Evolutionary conservation across 2,329 filamentous ascomycete genomes (phyloP), one percentile per base, ranked within the genome.

Genomic region (Apiospora koreana): DNA sequence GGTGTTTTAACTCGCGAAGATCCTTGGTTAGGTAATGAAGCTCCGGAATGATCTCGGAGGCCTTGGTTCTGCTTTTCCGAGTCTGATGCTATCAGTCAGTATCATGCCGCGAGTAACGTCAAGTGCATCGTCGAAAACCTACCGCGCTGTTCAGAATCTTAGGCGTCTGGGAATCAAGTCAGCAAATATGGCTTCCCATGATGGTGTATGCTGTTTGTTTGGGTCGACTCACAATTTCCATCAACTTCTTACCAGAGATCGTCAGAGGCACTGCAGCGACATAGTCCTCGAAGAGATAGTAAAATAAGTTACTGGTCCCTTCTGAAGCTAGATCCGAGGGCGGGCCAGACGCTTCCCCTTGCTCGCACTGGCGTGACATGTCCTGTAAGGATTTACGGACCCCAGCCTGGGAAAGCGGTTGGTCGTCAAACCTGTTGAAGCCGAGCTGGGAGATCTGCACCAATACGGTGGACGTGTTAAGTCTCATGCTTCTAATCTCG

Each of bases 231-330:
- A 88, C 87, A 71, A 90, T 80, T 21, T 82, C 78, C 64, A 86
- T 81, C 8, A 92, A 78, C 70, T 76, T 87, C 76, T 71, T 78
- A 75, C 75, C 85, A 74, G 83, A 83, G 1, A 73, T 76, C 12
- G 84, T 86, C 16, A 91, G 81, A 35, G 85, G 85, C 68, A 87
- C 88, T 0, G 87, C 88, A 3, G 88, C 87, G 45, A 85, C 84
- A 82, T 90, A 91, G 75, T 91, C 89, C 75, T 92, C 89, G 74
- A 92, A 92, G 0, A 92, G 80, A 74, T 91, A 91, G 77, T 91
- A 92, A 79, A 91, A 91, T 2, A 91, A 80, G 25, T 89, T 82
- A 25, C 88, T 89, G 0, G 89, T 86, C 1, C 86, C 85, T 74
- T 91, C 89, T 2, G 78, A 73, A 2, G 80, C 80, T 7, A 78